A percentile compares a stretch with the other conserved stretches of the same genome.
phyloP scores from a whole-genome alignment of 768 basidiomycete species.

The Termitomyces sp. region DNA sequence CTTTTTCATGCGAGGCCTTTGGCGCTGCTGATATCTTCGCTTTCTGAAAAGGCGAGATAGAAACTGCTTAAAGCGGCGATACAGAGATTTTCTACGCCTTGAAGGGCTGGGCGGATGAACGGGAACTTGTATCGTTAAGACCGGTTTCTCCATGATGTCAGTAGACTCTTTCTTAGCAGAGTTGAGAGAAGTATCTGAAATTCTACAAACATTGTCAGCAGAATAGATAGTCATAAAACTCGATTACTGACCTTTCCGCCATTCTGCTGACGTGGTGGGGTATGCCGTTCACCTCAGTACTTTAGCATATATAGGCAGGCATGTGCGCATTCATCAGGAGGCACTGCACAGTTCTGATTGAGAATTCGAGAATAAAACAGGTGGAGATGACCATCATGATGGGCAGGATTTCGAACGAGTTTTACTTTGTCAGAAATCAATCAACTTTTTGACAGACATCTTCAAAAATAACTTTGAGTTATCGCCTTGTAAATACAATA shows the following conservation, averaged over 20 bases:
- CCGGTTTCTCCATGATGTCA: neutral
- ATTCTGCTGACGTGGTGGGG: neutral
- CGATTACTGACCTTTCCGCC: neutral
- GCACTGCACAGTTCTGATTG: neutral
- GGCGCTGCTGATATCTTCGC: neutral
- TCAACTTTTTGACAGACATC: neutral
- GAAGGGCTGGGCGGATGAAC: neutral
- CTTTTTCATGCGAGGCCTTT: constrained; percentile 15
- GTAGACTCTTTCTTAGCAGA: neutral
- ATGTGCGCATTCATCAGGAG: neutral
- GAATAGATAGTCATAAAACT: neutral
- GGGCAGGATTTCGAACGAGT: neutral
- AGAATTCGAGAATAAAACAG: neutral
- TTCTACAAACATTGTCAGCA: neutral
- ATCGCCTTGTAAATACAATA: constrained; percentile 3
- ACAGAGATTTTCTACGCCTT: constrained; percentile 1
- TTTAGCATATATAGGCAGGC: neutral
- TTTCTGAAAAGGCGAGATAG: constrained; percentile 2
- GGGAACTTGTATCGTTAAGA: neutral
- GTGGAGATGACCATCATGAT: neutral
- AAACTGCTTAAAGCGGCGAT: constrained; percentile 2
- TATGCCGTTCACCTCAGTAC: neutral
- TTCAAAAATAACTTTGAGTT: no score
- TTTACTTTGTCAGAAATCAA: neutral
- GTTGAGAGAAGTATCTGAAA: no score